Evolutionary conservation across 257 asterid genomes (phyloP).

Genomic region (Przewalskia tangutica): DNA sequence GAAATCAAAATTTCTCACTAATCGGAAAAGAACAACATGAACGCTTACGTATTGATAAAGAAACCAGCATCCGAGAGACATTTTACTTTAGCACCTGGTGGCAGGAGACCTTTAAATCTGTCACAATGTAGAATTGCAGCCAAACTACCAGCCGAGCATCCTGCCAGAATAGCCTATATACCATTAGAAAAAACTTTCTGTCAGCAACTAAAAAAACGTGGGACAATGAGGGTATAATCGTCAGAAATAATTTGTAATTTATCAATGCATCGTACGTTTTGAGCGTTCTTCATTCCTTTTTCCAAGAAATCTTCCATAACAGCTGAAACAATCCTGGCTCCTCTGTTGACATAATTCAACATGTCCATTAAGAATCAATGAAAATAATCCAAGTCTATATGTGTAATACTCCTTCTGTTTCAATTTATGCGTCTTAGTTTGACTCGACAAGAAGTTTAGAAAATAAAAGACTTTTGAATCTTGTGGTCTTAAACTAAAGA

Average conservation of each 20-base stretch:
- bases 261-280: slow-evolving; percentile 16
- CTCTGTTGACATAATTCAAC: slow-evolving; percentile 13
- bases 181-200: too few relatives aligned
- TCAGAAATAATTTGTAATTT: neutral
- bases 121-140: slow-evolving; percentile 73
- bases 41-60: slow-evolving; percentile 35
- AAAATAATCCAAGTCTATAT: neutral
- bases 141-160: slow-evolving; percentile 94
- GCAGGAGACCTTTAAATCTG: slow-evolving; percentile 42
- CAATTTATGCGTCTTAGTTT: too few relatives aligned
- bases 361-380: neutral
- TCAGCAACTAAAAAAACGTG: too few relatives aligned
- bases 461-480: too few relatives aligned
- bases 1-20: neutral
- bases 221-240: neutral
- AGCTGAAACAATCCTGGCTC: slow-evolving; percentile 29
- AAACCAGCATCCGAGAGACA: slow-evolving; percentile 43
- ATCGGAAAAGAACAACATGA: neutral
- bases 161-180: slow-evolving; percentile 63
- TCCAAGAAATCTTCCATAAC: slow-evolving; percentile 31
- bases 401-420: too few relatives aligned
- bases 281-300: slow-evolving; percentile 35
- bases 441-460: too few relatives aligned
- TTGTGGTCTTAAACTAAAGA: too few relatives aligned
- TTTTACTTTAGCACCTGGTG: slow-evolving; percentile 11